phyloP scores from a whole-genome alignment of 2,329 filamentous ascomycete genomes.

The Beauveria rudraprayagi region DNA sequence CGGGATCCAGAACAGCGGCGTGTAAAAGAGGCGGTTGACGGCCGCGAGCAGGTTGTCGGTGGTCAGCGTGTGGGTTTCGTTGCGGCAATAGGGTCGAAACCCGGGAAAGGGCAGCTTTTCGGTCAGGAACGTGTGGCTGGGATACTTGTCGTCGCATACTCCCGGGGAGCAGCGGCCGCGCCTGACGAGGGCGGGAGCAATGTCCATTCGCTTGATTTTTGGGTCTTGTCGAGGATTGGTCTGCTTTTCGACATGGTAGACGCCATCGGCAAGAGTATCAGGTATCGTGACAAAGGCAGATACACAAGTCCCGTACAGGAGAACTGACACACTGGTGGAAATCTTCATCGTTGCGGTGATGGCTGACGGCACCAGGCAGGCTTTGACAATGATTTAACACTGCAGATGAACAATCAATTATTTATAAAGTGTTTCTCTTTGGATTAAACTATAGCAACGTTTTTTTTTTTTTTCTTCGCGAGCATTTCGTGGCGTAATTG shows the following conservation, averaged over 20 bases:
- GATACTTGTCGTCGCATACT: too few species aligned
- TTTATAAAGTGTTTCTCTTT: too few species aligned
- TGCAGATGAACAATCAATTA: too few species aligned
- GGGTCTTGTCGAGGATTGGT: neutral
- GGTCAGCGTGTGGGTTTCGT: neutral
- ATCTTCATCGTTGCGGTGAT: neutral
- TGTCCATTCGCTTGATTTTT: neutral
- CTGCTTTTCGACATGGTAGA: neutral
- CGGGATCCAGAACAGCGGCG: constrained; percentile 11
- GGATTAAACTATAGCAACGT: too few species aligned
- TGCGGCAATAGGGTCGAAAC: neutral
- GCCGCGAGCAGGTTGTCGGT: constrained; percentile 5
- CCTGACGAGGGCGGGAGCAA: neutral
- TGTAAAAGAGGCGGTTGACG: constrained; percentile 11
- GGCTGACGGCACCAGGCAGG: too few species aligned
- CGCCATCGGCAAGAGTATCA: neutral
- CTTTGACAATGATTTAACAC: too few species aligned
- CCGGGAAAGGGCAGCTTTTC: neutral
- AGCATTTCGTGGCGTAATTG: too few species aligned
- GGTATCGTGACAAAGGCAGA: neutral
- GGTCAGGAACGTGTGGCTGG: neutral
- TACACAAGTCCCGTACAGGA: neutral
- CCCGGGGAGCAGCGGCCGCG: neutral
- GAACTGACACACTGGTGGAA: neutral
- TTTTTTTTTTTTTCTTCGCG: too few species aligned